These are phyloP conservation scores for Boechera retrofracta DNA, from an alignment of 345 rosid genomes.

Conservation along the genomic window DNA sequence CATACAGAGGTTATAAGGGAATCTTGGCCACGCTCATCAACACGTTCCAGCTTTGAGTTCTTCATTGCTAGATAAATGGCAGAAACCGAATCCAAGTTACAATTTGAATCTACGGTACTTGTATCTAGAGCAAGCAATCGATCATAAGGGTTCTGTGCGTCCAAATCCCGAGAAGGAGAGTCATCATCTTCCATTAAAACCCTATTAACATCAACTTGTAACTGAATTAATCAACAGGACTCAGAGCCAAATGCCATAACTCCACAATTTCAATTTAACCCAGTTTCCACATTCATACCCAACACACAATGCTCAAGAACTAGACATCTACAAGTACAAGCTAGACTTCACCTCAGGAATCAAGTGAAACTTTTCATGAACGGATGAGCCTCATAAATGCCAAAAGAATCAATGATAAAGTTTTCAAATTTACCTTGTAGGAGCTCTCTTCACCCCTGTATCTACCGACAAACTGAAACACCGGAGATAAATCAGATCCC, in stretches of 20 bases:
- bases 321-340: conserved; percentile 16
- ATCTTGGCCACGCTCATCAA: conserved; percentile 86
- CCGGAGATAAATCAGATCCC: conserved; percentile 32
- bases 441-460: conserved; percentile 14
- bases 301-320: conserved; percentile 28
- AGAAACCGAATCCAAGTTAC: conserved; percentile 70
- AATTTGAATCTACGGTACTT: conserved; percentile 46
- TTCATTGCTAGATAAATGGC: conserved; percentile 97
- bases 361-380: background rate
- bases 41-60: conserved; percentile 90
- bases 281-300: background rate
- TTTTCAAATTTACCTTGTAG: conserved; percentile 23
- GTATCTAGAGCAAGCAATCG: conserved; percentile 51
- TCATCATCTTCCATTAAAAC: conserved; percentile 45
- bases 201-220: conserved; percentile 40
- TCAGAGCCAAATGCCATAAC: background rate
- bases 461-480: conserved; percentile 21
- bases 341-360: conserved; percentile 18
- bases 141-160: conserved; percentile 44
- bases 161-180: conserved; percentile 47
- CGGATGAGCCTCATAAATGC: background rate
- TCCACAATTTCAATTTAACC: conserved; percentile 8
- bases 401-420: conserved; percentile 11
- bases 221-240: conserved; percentile 2
- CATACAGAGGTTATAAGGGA: conserved; percentile 62